Evolutionary conservation across 2,329 filamentous ascomycete species (phyloP).

Genomic region (Calonectria pauciramosa): DNA sequence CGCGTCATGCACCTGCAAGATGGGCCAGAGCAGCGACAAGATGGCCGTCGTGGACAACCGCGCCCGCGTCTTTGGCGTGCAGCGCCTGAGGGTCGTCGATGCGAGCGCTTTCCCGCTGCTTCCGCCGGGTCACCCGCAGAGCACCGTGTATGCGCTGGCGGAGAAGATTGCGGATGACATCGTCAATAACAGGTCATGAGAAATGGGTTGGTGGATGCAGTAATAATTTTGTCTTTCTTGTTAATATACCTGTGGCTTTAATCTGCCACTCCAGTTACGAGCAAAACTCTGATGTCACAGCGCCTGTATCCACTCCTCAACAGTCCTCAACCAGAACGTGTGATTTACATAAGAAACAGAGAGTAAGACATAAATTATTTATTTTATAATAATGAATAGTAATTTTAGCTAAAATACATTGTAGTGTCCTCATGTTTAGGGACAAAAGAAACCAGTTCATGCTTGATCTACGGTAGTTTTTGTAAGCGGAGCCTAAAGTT

Average conservation of each 20-base stretch:
- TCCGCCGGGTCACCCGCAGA: slow-evolving; percentile 35
- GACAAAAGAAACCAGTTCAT: too few relatives aligned
- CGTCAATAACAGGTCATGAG: not conserved
- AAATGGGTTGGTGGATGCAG: not conserved
- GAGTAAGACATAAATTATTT: too few relatives aligned
- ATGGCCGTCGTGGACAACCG: slow-evolving; percentile 36
- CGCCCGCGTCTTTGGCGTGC: slow-evolving; percentile 36
- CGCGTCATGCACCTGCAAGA: slow-evolving; percentile 39
- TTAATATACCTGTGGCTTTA: not conserved
- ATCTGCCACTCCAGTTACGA: not conserved
- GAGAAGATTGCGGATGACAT: slow-evolving; percentile 35
- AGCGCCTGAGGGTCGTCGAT: slow-evolving; percentile 32
- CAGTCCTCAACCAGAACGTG: too few relatives aligned
- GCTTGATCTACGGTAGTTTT: too few relatives aligned
- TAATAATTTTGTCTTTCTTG: not conserved
- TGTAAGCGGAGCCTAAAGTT: too few relatives aligned
- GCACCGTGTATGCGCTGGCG: slow-evolving; percentile 32
- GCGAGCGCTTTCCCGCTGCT: slow-evolving; percentile 23
- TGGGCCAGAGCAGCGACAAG: slow-evolving; percentile 34
- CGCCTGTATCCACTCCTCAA: not conserved
- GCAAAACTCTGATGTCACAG: not conserved
- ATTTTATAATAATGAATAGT: too few relatives aligned
- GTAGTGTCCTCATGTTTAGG: too few relatives aligned
- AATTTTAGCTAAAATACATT: too few relatives aligned
- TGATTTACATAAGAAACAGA: too few relatives aligned